A percentile compares a stretch with the other conserved stretches of the same genome.
phyloP scores from a whole-genome alignment of 257 asterid genomes.

The Fraxinus americana region DNA sequence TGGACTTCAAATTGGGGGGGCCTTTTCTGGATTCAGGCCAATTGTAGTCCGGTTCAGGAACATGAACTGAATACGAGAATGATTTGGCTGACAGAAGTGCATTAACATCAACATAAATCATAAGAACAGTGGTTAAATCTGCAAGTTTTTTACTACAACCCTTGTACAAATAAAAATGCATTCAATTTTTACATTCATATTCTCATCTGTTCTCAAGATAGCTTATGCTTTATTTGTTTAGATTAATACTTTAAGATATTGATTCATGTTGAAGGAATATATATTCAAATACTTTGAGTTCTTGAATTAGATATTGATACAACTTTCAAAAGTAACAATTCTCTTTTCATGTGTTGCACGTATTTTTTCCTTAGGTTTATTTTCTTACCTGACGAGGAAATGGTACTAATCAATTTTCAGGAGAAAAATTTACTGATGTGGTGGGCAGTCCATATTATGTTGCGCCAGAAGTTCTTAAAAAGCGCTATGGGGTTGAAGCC shows the following conservation, averaged over 20 bases:
- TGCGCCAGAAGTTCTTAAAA: slow-evolving; percentile 92
- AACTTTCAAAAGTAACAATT: background rate
- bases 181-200: background rate
- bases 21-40: background rate
- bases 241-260: background rate
- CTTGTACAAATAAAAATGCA: background rate
- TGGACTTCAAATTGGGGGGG: background rate
- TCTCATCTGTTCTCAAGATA: background rate
- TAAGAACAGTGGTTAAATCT: background rate
- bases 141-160: background rate
- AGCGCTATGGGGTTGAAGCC: slow-evolving; percentile 89
- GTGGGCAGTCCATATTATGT: slow-evolving; percentile 98
- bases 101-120: background rate
- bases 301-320: background rate
- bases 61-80: background rate
- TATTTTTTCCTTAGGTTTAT: background rate
- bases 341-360: background rate
- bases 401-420: slow-evolving; percentile 39
- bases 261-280: background rate
- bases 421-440: slow-evolving; percentile 78
- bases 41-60: background rate
- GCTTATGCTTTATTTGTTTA: background rate
- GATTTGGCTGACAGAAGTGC: background rate
- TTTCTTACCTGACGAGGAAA: background rate
- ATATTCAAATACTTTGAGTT: background rate